A percentile compares a stretch with the other conserved stretches of the same genome.
These are phyloP conservation scores for Zygosaccharomyces sapae DNA, from an alignment of 1,139 yeast genomes.

Conservation along the genomic window DNA sequence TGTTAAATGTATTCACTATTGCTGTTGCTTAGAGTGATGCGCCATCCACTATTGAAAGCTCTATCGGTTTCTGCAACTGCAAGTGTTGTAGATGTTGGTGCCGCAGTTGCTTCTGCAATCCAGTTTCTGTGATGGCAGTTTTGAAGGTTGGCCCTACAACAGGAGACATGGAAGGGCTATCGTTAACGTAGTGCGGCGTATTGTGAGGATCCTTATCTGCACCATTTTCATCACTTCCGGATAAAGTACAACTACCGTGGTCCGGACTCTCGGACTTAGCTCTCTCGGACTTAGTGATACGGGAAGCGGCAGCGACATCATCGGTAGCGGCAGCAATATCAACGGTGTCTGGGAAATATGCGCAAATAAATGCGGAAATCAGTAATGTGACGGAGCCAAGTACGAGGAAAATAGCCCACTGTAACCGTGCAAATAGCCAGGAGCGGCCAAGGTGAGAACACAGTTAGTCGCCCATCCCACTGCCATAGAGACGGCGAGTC, in stretches of 20 bases:
- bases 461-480: slow-evolving; percentile 52
- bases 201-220: neutral
- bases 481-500: slow-evolving; percentile 51
- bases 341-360: slow-evolving; percentile 45
- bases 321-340: neutral
- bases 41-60: neutral
- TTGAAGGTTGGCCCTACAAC: neutral
- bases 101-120: too few relatives aligned
- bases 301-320: neutral
- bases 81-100: neutral
- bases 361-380: slow-evolving; percentile 36
- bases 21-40: neutral
- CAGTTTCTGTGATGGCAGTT: too few relatives aligned
- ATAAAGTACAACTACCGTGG: neutral
- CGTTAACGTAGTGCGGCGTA: neutral
- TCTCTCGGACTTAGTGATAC: neutral
- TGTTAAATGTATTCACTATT: too few relatives aligned
- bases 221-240: neutral
- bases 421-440: slow-evolving; percentile 38
- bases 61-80: neutral
- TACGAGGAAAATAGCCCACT: slow-evolving; percentile 45
- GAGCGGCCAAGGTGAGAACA: slow-evolving; percentile 41
- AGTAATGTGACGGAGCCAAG: slow-evolving; percentile 40
- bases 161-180: neutral
- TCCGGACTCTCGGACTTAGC: neutral